Evolutionary conservation across 192 early-diverging fungal genomes (phyloP), one percentile per base, ranked within the genome.

Genomic region (Lobosporangium transversale): DNA sequence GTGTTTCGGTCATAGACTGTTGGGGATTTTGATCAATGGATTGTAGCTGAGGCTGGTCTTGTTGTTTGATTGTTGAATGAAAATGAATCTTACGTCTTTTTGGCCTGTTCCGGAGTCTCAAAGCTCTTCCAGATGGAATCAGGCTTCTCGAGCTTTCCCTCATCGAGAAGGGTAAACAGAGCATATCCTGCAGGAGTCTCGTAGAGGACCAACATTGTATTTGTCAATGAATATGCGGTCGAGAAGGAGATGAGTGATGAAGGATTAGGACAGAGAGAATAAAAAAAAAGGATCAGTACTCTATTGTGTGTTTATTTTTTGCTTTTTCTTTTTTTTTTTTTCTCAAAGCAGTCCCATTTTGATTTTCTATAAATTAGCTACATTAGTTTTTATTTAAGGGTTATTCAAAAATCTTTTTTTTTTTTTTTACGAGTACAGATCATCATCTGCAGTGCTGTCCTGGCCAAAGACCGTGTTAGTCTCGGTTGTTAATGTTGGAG

Each of bases 151-250:
- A 98, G 84, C 84, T 94, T 94, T 58, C 85, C 90, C 68, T 97
- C 93, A 80, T 97, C 92, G 51, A 92, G 83, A 85, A 96, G 85
- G 89, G 94, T 94, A 87, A 98, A 99, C 52, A 99, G 88, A 66
- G 97, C 96, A 69, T 94, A 98, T 52, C 97, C 97, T 51, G 96
- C 95, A 53, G 95, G 90, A 45, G 95, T 97, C 85, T 99, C 97
- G 88, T 93, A 97, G 35, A 99, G 90, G 31, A 98, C 94, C 68
- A 98, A 89, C 94, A 98, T 94, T 56, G 56, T 66, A 44, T 66
- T 32, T 48, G 24, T 53, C 58, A 42, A 18, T 40, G 36, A 37
- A 44, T 31, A 29, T 56, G 45, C 56, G 66, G 61, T 60, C 24
- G 48, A 21, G 65, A 37, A 53, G 62, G 53, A 21, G 36, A 44